Conservation (phyloP, 169 alveolate species). For the Plasmodium gonderi region DNA sequence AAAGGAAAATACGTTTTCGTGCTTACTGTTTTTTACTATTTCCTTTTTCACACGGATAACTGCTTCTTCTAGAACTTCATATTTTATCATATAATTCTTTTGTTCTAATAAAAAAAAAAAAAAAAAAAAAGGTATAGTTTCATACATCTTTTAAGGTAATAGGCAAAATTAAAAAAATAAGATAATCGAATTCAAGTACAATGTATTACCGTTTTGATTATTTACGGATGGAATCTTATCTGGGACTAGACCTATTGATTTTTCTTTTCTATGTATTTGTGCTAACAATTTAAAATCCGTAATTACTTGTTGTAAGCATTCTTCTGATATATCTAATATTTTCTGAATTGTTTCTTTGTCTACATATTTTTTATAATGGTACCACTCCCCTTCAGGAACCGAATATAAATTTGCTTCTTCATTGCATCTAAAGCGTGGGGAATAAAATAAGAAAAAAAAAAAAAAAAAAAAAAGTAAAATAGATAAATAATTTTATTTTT, state of each 20-base stretch:
- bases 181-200: neutral
- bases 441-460: neutral
- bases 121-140: neutral
- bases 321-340: constrained; percentile 37
- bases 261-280: constrained; percentile 59
- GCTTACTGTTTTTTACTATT: constrained; percentile 45
- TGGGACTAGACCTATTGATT: constrained; percentile 60
- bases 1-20: neutral
- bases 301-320: constrained; percentile 53
- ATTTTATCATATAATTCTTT: constrained; percentile 54
- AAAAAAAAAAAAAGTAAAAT: neutral
- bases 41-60: constrained; percentile 59
- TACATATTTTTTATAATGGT: constrained; percentile 52
- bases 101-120: constrained; percentile 5
- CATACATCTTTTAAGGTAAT: no score
- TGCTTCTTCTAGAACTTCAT: constrained; percentile 55
- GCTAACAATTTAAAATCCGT: constrained; percentile 31
- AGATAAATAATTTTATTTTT: neutral
- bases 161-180: neutral
- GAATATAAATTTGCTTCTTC: constrained; percentile 35
- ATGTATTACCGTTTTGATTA: constrained; percentile 16
- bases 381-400: constrained; percentile 50
- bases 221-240: constrained; percentile 23
- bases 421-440: constrained; percentile 18
- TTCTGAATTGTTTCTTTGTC: constrained; percentile 27